Evolutionary conservation across 1,284 basidiomycete genomes (phyloP).

Genomic region (Porodaedalea pini): DNA sequence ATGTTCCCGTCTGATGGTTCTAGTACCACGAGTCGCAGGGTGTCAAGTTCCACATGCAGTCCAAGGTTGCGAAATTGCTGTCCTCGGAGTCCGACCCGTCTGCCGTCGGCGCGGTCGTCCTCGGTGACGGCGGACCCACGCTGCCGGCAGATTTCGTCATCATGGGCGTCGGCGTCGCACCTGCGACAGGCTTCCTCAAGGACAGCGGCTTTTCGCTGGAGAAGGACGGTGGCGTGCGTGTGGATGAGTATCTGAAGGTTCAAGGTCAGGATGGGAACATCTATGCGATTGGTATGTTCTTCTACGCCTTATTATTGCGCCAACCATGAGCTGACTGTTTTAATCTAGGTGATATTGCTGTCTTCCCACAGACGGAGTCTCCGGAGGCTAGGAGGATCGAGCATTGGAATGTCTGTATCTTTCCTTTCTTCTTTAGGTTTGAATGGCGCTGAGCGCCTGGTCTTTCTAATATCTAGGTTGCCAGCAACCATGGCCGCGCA

Average conservation of each 20-base stretch:
- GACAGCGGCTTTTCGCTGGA: conserved; percentile 67
- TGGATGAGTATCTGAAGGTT: conserved; percentile 78
- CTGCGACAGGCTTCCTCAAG: conserved; percentile 82
- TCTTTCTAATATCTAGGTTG: conserved; percentile 50
- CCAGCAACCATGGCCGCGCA: conserved; percentile 81
- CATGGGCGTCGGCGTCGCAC: conserved; percentile 87
- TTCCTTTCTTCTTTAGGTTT: conserved; percentile 5
- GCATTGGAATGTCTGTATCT: conserved; percentile 81
- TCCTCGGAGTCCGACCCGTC: conserved; percentile 48
- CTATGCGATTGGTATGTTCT: conserved; percentile 72
- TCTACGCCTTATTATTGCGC: neutral
- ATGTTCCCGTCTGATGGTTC: neutral
- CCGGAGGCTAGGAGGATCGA: conserved; percentile 68
- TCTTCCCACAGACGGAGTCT: conserved; percentile 62
- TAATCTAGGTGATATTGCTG: conserved; percentile 73
- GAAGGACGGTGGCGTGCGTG: conserved; percentile 77
- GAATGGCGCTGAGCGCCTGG: neutral
- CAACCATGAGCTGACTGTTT: neutral
- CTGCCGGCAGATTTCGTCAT: conserved; percentile 79
- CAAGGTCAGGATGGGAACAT: conserved; percentile 55
- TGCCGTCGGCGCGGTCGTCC: conserved; percentile 52
- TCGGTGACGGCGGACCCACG: conserved; percentile 63
- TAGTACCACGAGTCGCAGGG: conserved; percentile 79
- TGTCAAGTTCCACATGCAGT: conserved; percentile 79
- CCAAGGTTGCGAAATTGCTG: conserved; percentile 72